Conservation (phyloP, 2,329 filamentous ascomycete species). For the Ophiognomonia clavigignenti-juglandacearum region DNA sequence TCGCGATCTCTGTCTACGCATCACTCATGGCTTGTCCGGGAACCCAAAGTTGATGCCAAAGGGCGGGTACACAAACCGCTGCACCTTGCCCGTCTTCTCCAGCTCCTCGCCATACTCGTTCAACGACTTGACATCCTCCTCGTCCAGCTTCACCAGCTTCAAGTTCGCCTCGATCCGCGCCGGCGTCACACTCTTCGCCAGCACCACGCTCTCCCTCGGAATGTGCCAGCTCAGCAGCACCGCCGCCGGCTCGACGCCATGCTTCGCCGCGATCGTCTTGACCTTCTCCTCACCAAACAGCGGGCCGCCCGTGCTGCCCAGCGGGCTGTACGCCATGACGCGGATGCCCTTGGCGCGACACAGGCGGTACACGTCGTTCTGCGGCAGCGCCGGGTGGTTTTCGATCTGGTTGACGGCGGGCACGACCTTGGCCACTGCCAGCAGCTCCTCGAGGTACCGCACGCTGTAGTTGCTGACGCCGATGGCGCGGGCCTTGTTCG, state of each 20-base stretch:
- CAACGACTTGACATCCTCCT: slow-evolving; percentile 55
- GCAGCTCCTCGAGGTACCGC: slow-evolving; percentile 50
- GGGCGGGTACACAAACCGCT: slow-evolving; percentile 63
- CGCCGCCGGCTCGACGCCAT: slow-evolving; percentile 53
- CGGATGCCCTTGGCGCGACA: slow-evolving; percentile 66
- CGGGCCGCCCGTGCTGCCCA: slow-evolving; percentile 60
- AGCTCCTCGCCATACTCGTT: slow-evolving; percentile 50
- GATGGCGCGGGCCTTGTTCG: slow-evolving; percentile 51
- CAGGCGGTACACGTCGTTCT: slow-evolving; percentile 66
- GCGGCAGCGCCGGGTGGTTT: slow-evolving; percentile 66
- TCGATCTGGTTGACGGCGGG: slow-evolving; percentile 71
- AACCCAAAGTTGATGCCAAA: slow-evolving; percentile 68
- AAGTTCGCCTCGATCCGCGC: slow-evolving; percentile 66
- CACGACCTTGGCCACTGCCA: slow-evolving; percentile 45
- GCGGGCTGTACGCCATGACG: slow-evolving; percentile 67
- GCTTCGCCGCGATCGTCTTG: slow-evolving; percentile 60
- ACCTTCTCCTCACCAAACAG: slow-evolving; percentile 59
- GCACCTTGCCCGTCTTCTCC: slow-evolving; percentile 43
- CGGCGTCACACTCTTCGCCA: slow-evolving; percentile 68
- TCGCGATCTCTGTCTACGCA: background rate
- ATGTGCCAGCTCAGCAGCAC: slow-evolving; percentile 70
- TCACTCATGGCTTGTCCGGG: slow-evolving; percentile 52
- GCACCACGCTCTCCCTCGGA: slow-evolving; percentile 62
- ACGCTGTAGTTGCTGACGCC: slow-evolving; percentile 57
- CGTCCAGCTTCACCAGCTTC: slow-evolving; percentile 60